Conservation (phyloP, 1,139 yeast species). For the Kodamaea sp. region DNA sequence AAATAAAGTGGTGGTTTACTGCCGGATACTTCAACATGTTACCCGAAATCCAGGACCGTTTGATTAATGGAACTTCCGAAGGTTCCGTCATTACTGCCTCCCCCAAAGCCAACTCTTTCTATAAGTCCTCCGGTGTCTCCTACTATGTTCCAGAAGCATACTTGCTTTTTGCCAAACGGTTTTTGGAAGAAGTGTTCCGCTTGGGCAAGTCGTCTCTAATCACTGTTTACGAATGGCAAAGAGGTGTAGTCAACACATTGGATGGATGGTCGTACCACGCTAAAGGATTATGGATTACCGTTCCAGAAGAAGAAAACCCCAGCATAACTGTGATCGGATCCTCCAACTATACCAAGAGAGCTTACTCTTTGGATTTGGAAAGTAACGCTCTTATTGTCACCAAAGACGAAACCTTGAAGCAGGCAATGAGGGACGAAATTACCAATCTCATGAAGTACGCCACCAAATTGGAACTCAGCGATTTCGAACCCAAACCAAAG, state of each 20-base stretch:
- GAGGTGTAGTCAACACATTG: conserved; percentile 77
- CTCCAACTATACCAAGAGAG: conserved; percentile 88
- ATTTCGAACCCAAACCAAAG: conserved; percentile 49
- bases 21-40: conserved; percentile 96
- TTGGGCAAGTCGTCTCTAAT: conserved; percentile 51
- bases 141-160: conserved; percentile 87
- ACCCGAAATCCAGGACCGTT: conserved; percentile 65
- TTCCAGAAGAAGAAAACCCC: conserved; percentile 60
- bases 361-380: conserved; percentile 86
- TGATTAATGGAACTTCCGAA: conserved; percentile 58
- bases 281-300: conserved; percentile 89
- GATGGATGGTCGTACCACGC: conserved; percentile 98
- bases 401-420: conserved; percentile 58
- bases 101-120: conserved; percentile 92
- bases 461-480: conserved; percentile 50
- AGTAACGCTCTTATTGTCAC: conserved; percentile 82
- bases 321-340: conserved; percentile 84
- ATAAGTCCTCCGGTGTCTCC: conserved; percentile 79
- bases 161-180: conserved; percentile 69
- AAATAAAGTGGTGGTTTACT: conserved; percentile 80
- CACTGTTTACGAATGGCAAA: conserved; percentile 77
- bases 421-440: conserved; percentile 61
- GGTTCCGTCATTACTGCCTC: conserved; percentile 88
- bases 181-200: conserved; percentile 54
- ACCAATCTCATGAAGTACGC: conserved; percentile 59